A percentile compares a stretch with the other conserved stretches of the same genome.
These are phyloP conservation scores for Fusarium drepaniforme DNA, from an alignment of 2,329 filamentous ascomycete genomes.

Conservation along the genomic window DNA sequence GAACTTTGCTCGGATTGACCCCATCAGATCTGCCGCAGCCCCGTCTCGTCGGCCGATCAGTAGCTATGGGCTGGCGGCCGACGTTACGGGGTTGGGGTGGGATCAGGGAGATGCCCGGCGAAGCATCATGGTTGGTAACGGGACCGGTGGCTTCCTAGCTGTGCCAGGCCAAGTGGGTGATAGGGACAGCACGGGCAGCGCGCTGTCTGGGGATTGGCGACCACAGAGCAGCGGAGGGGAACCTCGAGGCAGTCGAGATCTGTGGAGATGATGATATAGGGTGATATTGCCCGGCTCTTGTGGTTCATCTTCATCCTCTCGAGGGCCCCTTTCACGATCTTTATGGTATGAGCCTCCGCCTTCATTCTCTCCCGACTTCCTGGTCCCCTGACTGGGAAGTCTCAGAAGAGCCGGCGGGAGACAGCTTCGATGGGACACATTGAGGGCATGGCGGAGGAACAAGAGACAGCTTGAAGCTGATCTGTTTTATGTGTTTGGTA, in stretches of 20 bases:
- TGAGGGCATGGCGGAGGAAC: constrained; percentile 14
- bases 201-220: constrained; percentile 43
- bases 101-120: constrained; percentile 64
- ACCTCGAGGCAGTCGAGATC: constrained; percentile 38
- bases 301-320: background rate
- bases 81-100: constrained; percentile 63
- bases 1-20: constrained; percentile 66
- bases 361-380: background rate
- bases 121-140: constrained; percentile 66
- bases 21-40: constrained; percentile 43
- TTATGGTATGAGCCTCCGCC: background rate
- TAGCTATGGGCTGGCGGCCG: constrained; percentile 68
- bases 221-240: constrained; percentile 57
- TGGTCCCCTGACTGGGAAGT: background rate
- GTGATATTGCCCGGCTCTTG: background rate
- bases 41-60: constrained; percentile 60
- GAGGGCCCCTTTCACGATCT: background rate
- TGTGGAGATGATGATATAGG: constrained; percentile 31
- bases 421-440: constrained; percentile 1
- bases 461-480: constrained; percentile 14
- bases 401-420: background rate
- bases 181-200: constrained; percentile 17
- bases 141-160: constrained; percentile 65
- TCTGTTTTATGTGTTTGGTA: constrained; percentile 28
- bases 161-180: constrained; percentile 54